Evolutionary conservation across 441 rosid genomes (phyloP), one percentile per base, ranked within the genome.

Genomic region (Populus trichocarpa): DNA sequence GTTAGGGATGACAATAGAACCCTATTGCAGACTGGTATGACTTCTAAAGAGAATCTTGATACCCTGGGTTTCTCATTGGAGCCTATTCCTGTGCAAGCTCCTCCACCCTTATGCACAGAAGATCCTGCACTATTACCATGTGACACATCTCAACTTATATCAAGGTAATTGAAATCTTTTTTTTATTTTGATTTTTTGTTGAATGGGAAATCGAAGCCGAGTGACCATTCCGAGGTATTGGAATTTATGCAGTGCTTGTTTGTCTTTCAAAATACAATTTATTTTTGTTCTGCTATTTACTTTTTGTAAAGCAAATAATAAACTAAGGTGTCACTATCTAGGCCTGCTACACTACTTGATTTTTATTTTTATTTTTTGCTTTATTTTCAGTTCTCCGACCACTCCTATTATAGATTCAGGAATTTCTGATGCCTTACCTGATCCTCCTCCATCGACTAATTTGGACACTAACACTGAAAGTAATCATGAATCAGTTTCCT

Each of bases 1-100:
- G 85, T 94, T 53, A 84, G 86, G 74, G 97, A 89, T 77, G 97
- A 94, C 84, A 84, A 78, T 83, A 89, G 90, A 85, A 92, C 94
- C 61, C 86, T 94, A 63, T 74, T 75, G 78, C 94, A 91, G 85
- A 80, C 90, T 59, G 90, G 95, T 36, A 87, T 92, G 76, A 84
- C 90, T 79, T 83, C 84, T 23, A 83, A 87, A 78, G 84, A 85
- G 42, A 86, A 86, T 69, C 82, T 63, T 72, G 80, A 74, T 68
- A 70, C 85, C 5, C 82, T 91, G 83, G 92, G 87, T 66, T 90
- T 92, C 85, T 82, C 67, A 18, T 46, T 92, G 78, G 93, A 91
- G 84, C 95, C 92, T 30, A 73, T 26, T 61, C 77, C 77, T 38
- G 16, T 76, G 6, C 73, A 73, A 61, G 53, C 78, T 74, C 42